Conservation (phyloP, 2,329 filamentous ascomycete species). For the Myriangium duriaei region DNA sequence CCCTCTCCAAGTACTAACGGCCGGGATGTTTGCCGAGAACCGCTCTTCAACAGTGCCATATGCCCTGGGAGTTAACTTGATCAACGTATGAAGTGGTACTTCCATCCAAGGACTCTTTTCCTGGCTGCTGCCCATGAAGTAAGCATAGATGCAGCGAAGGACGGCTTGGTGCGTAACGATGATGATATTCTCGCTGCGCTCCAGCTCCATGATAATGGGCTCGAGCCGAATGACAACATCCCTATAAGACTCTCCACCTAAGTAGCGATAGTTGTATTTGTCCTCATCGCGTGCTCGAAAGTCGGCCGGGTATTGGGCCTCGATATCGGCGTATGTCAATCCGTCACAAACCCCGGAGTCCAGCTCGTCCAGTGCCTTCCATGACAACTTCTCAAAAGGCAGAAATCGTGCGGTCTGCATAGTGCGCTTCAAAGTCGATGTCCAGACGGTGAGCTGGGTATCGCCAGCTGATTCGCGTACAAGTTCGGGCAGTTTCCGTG, state of each 20-base stretch:
- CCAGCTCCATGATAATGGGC: conserved; percentile 98
- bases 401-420: conserved; percentile 84
- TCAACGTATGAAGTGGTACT: conserved; percentile 87
- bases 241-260: conserved; percentile 88
- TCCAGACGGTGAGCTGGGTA: conserved; percentile 58
- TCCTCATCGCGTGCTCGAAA: conserved; percentile 92
- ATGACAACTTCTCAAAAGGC: conserved; percentile 88
- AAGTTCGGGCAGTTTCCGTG: conserved; percentile 68
- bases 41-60: conserved; percentile 87
- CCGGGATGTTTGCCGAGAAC: conserved; percentile 81
- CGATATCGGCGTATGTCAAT: conserved; percentile 91
- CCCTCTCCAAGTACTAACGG: conserved; percentile 89
- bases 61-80: conserved; percentile 88
- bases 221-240: conserved; percentile 96
- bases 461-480: conserved; percentile 79
- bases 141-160: conserved; percentile 91
- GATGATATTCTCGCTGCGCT: conserved; percentile 89
- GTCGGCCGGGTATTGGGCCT: conserved; percentile 81
- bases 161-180: conserved; percentile 98
- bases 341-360: conserved; percentile 95
- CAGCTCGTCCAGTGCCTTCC: conserved; percentile 96
- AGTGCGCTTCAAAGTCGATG: conserved; percentile 66
- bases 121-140: conserved; percentile 96
- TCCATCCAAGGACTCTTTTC: conserved; percentile 96
- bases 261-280: conserved; percentile 99